phyloP scores from a whole-genome alignment of 805 yeast genomes.

The Candida easanensis region DNA sequence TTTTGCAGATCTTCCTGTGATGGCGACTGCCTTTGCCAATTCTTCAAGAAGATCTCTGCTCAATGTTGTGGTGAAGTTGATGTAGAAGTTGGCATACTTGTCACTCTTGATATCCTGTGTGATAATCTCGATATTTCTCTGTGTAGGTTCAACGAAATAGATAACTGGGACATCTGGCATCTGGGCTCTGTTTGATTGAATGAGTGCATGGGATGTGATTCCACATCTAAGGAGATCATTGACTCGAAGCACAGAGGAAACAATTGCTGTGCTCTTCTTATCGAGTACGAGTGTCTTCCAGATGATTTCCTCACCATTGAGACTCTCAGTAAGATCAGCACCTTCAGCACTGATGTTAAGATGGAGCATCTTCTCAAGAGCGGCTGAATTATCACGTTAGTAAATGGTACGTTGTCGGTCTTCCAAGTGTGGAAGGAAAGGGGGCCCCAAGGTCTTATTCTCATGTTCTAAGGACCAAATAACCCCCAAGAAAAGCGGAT shows the following conservation, averaged over 20 bases:
- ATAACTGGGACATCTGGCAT: conserved; percentile 94
- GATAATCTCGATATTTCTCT: conserved; percentile 66
- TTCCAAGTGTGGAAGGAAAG: no score
- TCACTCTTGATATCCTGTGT: conserved; percentile 71
- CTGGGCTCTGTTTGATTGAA: conserved; percentile 70
- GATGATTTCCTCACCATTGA: conserved; percentile 61
- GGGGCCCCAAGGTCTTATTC: no score
- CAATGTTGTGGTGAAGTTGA: conserved; percentile 83
- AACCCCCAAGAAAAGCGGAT: neutral
- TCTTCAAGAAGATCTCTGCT: conserved; percentile 80
- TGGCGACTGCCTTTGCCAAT: conserved; percentile 78
- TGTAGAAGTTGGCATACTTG: conserved; percentile 72
- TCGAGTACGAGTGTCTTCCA: conserved; percentile 95
- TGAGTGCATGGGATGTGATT: conserved; percentile 81
- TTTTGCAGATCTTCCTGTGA: conserved; percentile 63
- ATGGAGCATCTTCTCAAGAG: conserved; percentile 80
- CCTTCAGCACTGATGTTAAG: conserved; percentile 61
- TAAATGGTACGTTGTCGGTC: no score
- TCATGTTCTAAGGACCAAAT: no score
- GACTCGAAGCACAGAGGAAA: conserved; percentile 89
- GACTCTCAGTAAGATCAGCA: conserved; percentile 51
- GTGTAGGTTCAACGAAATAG: conserved; percentile 86
- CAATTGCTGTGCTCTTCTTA: conserved; percentile 72
- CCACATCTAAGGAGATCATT: conserved; percentile 89
- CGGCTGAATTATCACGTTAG: conserved; percentile 24